Evolutionary conservation across 2,329 filamentous ascomycete species (phyloP).

Genomic region (Apiospora koreana): DNA sequence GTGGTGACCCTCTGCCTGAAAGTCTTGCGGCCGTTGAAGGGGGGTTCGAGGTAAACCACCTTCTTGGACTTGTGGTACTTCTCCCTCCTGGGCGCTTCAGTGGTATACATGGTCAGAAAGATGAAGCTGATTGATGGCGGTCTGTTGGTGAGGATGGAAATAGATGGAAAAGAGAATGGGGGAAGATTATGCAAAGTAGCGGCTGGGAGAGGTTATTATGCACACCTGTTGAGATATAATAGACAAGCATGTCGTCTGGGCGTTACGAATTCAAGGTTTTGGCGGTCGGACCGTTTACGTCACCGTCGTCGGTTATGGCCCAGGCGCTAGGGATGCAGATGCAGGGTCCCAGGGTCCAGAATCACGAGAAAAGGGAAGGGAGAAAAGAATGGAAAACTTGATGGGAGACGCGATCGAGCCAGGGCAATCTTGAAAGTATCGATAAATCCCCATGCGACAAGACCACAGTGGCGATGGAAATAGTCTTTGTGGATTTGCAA

Average conservation of each 20-base stretch:
- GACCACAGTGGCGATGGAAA: not conserved
- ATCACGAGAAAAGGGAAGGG: constrained; percentile 10
- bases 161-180: not conserved
- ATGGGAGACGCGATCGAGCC: not conserved
- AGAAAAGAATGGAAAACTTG: not conserved
- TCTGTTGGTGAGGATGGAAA: constrained; percentile 9
- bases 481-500: not conserved
- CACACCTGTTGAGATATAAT: constrained; percentile 12
- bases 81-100: constrained; percentile 33
- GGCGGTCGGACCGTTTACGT: constrained; percentile 7
- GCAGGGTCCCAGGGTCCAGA: constrained; percentile 14
- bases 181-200: not conserved
- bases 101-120: constrained; percentile 27
- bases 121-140: constrained; percentile 10
- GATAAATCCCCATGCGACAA: not conserved
- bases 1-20: constrained; percentile 39
- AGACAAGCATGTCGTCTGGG: not conserved
- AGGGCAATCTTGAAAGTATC: not conserved
- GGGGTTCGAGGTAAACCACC: constrained; percentile 42
- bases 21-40: constrained; percentile 36
- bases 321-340: constrained; percentile 9
- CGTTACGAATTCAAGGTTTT: not conserved
- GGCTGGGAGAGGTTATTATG: not conserved
- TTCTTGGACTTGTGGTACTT: constrained; percentile 40
- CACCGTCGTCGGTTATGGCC: constrained; percentile 11